Evolutionary conservation across 108 stramenopile species (phyloP).

Genomic region (Parmales sp.): DNA sequence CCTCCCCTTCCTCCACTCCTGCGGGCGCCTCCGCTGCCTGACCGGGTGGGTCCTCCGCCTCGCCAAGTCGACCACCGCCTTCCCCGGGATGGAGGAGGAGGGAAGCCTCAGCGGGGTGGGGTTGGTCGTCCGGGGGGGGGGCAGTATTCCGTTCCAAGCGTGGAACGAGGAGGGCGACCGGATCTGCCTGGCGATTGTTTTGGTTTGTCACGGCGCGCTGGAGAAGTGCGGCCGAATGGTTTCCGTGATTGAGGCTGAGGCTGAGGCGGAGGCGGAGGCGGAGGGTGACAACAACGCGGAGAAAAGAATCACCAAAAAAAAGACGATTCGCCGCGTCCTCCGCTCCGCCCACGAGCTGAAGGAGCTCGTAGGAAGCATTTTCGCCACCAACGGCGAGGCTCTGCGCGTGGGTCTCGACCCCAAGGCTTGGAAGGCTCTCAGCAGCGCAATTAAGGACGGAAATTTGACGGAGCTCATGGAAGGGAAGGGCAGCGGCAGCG

Average conservation of each 20-base stretch:
- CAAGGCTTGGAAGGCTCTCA: not conserved
- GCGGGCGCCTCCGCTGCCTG: constrained; percentile 61
- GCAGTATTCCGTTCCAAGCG: constrained; percentile 49
- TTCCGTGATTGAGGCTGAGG: not conserved
- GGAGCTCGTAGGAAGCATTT: not conserved
- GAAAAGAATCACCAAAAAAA: no score
- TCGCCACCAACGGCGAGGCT: not conserved
- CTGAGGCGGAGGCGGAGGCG: not conserved
- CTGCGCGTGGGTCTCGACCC: not conserved
- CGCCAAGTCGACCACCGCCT: constrained; percentile 36
- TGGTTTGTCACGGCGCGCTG: constrained; percentile 63
- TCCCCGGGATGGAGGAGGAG: no score
- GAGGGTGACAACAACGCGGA: no score
- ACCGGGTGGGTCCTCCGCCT: constrained; percentile 66
- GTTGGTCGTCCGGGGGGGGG: constrained; percentile 53
- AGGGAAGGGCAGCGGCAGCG: not conserved
- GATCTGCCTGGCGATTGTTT: constrained; percentile 48
- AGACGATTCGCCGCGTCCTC: not conserved
- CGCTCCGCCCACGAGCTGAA: not conserved
- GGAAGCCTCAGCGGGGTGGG: no score
- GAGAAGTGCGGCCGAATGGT: constrained; percentile 45
- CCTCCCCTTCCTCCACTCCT: constrained; percentile 59
- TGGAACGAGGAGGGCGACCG: constrained; percentile 51
- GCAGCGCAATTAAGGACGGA: not conserved
- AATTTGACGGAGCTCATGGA: no score